Base-by-base conservation (phyloP, 805 yeast genomes). In the Saccharomyces mikatae region DNA sequence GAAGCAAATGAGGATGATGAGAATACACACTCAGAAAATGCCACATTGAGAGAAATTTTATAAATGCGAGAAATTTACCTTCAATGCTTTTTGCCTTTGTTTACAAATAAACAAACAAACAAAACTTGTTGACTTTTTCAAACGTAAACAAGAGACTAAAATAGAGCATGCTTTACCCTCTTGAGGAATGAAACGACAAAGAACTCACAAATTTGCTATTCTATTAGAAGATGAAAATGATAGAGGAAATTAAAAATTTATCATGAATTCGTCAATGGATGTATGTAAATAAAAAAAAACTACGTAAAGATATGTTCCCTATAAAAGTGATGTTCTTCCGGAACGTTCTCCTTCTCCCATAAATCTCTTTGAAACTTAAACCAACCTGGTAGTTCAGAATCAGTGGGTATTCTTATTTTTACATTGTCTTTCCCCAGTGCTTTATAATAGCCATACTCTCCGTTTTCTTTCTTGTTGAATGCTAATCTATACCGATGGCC, bases 321-420 rank as follows among this genome's bases (percentile, higher is more conserved):
- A 57, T 69, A 68, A 44, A 66, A 68, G 48, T 64, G 64, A 56
- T 67, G 69, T n/a, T 66, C 68, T 51, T 65, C 69, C 5, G 64
- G 65, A 2, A 62, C 70, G 51, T 68, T 70, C 51, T 68, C 76
- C 49, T 68, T 70, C 60, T 86, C 90, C 95, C 92, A 87, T 52
- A 73, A 63, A 56, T 82, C 79, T 55, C 91, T 68, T 55, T 86
- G 87, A 30, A 71, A 68, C 22, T 73, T 73, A 61, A 88, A 87
- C 97, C 97, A 89, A 1, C 66, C 72, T 0, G 96, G 96, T n/a
- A 89, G 73, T 46, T 77, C 73, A 11, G 74, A 69, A 51, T 83
- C 89, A 8, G 76, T 72, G 0, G 96, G 96, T 6, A 87, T 74
- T 51, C 72, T 73, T 52, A 82, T 64, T 10, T 51, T 48, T 8